These are phyloP conservation scores for Aegilops umbellulata DNA, from an alignment of 176 grass and related monocot genomes.

Conservation along the genomic window DNA sequence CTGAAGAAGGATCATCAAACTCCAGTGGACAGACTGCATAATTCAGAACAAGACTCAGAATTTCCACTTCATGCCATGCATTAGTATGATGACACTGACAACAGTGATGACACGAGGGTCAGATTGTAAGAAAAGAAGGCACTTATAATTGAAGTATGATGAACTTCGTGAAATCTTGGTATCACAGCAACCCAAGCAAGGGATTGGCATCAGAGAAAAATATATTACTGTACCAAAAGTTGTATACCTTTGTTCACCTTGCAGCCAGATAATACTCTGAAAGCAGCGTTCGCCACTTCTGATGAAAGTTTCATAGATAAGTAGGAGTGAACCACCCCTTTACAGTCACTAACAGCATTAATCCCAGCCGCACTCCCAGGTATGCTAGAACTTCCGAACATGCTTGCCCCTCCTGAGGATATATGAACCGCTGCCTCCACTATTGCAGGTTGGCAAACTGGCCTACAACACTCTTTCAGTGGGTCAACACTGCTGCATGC, in stretches of 20 bases:
- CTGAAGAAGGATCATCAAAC: constrained; percentile 74
- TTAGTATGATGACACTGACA: constrained; percentile 15
- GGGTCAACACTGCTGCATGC: constrained; percentile 82
- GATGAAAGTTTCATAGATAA: constrained; percentile 73
- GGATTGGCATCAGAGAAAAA: background rate
- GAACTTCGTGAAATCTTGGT: background rate
- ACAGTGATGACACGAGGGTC: background rate
- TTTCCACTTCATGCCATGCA: constrained; percentile 14
- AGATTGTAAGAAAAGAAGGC: background rate
- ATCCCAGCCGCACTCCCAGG: constrained; percentile 60
- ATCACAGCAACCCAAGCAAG: background rate
- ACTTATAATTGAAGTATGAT: constrained; percentile 1
- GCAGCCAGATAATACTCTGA: constrained; percentile 87
- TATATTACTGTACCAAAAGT: constrained; percentile 1
- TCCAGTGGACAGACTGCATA: constrained; percentile 86
- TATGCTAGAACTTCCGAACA: constrained; percentile 68
- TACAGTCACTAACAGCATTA: constrained; percentile 82
- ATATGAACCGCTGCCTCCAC: constrained; percentile 82
- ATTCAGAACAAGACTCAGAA: constrained; percentile 25
- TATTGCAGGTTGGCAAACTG: constrained; percentile 90
- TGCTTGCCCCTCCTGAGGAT: constrained; percentile 60
- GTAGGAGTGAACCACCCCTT: constrained; percentile 93
- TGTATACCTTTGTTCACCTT: constrained; percentile 95
- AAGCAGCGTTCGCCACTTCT: constrained; percentile 70
- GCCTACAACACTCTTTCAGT: constrained; percentile 93